These are phyloP conservation scores for Coemansia sp. DNA, from an alignment of 192 early-diverging fungal species.

Conservation along the genomic window DNA sequence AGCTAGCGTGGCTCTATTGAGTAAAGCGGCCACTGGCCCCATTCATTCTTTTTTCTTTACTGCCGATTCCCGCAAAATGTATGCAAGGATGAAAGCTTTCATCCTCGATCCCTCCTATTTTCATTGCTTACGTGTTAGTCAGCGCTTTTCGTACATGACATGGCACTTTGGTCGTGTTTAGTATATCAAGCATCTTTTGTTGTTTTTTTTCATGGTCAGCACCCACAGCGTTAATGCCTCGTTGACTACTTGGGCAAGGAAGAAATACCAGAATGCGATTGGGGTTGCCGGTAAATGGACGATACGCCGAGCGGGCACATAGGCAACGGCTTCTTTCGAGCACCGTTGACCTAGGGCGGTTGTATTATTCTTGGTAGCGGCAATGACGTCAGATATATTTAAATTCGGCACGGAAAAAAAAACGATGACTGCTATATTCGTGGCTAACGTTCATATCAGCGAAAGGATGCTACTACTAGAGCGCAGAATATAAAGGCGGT, in stretches of 20 bases:
- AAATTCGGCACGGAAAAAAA: too few species aligned
- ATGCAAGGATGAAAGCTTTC: neutral
- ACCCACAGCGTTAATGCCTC: neutral
- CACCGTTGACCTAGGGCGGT: too few species aligned
- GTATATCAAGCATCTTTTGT: neutral
- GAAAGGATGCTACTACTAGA: neutral
- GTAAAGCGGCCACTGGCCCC: conserved; percentile 16
- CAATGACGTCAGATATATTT: neutral
- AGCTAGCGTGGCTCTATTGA: conserved; percentile 32
- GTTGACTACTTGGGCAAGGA: neutral
- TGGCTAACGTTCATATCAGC: neutral
- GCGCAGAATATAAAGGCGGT: neutral
- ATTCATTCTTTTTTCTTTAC: neutral
- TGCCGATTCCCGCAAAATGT: neutral
- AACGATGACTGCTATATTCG: too few species aligned
- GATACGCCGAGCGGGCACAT: neutral
- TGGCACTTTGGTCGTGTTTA: neutral
- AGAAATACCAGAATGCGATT: neutral
- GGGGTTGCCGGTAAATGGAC: conserved; percentile 4
- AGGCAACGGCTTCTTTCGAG: neutral
- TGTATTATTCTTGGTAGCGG: neutral
- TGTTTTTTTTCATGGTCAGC: neutral
- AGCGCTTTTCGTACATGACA: neutral
- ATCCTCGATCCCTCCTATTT: neutral
- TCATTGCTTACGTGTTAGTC: neutral